Conservation (phyloP, 192 early-diverging fungal species). For the Coemansia aciculifera region DNA sequence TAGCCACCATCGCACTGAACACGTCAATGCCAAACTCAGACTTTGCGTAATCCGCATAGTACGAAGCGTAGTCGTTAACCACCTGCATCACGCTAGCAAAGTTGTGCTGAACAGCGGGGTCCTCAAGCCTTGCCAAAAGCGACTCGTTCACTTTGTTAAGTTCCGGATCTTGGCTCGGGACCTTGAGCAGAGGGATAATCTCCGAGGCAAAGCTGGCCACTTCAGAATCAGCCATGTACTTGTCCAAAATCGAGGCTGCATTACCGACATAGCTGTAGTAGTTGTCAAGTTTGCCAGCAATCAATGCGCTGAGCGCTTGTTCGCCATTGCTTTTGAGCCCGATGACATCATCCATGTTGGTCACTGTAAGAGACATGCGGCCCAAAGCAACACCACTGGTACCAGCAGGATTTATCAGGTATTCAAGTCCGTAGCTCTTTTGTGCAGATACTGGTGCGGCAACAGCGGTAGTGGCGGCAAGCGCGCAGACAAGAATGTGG, state of each 20-base stretch:
- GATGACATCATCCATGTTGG: neutral
- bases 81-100: neutral
- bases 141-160: neutral
- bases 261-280: conserved; percentile 2
- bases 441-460: neutral
- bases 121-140: neutral
- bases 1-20: neutral
- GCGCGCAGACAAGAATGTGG: neutral
- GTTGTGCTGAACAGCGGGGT: neutral
- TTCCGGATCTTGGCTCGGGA: neutral
- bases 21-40: neutral
- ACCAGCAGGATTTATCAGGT: neutral
- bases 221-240: neutral
- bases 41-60: neutral
- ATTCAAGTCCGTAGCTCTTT: neutral
- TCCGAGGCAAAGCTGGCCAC: neutral
- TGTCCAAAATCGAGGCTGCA: neutral
- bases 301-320: neutral
- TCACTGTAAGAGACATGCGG: neutral
- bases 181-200: neutral
- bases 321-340: neutral
- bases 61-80: neutral
- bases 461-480: neutral
- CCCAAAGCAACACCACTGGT: neutral
- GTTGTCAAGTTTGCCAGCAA: neutral